Base-by-base conservation (phyloP, 441 rosid species). In the Sinapis alba region DNA sequence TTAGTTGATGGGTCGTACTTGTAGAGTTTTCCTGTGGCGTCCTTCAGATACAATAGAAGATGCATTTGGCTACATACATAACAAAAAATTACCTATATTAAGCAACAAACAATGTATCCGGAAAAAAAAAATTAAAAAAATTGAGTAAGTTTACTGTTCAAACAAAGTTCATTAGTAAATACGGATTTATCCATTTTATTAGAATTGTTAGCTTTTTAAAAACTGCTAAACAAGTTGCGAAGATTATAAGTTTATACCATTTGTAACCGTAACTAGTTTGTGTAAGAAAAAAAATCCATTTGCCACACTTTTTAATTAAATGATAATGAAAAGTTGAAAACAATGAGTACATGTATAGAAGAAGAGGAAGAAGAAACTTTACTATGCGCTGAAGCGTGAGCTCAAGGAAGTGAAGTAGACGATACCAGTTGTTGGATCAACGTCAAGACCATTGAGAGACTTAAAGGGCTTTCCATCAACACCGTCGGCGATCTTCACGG, bases 371-470 rank as follows among this genome's bases (percentile, higher is more conserved):
- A 27, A 47, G 20, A 16, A 47, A 47, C 54, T 47, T 34, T 47
- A 47, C 54, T 82, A 63, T 19, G 78, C 24, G 53, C 34, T 1
- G 74, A 11, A 83, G 36, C 28, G 69, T 0, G 72, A n/a, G 71
- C 83, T 84, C 15, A 72, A 9, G 36, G 84, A 78, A 4, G 81
- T 79, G 77, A 81, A 83, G 68, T 80, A 77, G 62, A 83, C 80
- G 0, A 54, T 27, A 65, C 78, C 76, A 13, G 80, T 69, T 6
- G 18, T 26, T 34, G 59, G 82, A 67, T 82, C 81, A 15, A 84
- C 69, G 75, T 83, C 88, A 65, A 84, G 69, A 18, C 81, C 86
- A 7, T 75, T 58, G 0, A 74, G 61, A 66, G 68, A 74, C 30
- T 23, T 34, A 27, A 88, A 81, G 1, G 72, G 68, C 0, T 26